phyloP scores from a whole-genome alignment of 1,284 basidiomycete species.

The Heterobasidion annosum region DNA sequence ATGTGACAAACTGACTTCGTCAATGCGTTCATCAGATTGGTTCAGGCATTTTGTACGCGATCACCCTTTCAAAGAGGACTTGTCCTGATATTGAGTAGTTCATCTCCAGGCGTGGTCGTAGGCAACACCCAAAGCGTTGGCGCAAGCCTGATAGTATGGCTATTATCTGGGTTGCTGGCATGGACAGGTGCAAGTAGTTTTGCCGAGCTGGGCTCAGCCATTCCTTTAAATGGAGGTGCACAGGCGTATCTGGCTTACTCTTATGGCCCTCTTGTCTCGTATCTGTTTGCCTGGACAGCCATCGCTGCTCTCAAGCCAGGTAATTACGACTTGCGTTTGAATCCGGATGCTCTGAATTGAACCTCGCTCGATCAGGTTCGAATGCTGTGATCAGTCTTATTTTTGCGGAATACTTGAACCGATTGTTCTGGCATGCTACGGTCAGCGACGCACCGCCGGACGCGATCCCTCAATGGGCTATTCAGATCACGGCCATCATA shows the following conservation, averaged over 20 bases:
- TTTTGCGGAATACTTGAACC: conserved; percentile 83
- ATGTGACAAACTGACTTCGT: conserved; percentile 4
- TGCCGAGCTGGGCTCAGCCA: conserved; percentile 79
- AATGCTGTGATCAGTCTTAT: conserved; percentile 68
- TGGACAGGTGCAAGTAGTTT: conserved; percentile 94
- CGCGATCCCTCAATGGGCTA: conserved; percentile 86
- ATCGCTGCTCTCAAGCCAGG: conserved; percentile 86
- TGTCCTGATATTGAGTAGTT: conserved; percentile 33
- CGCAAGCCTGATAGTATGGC: conserved; percentile 77
- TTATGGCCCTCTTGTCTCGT: conserved; percentile 81
- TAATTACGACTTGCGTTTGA: conserved; percentile 18
- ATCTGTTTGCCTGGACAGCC: conserved; percentile 84
- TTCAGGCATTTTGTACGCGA: conserved; percentile 80
- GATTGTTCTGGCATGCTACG: conserved; percentile 62
- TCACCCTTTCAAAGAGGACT: not conserved
- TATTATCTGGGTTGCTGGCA: conserved; percentile 69
- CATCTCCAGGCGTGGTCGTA: conserved; percentile 85
- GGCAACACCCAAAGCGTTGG: conserved; percentile 82
- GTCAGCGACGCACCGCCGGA: conserved; percentile 59
- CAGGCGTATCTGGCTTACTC: conserved; percentile 89
- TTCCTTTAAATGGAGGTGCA: conserved; percentile 84
- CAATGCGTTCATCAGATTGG: conserved; percentile 50
- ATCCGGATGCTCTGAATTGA: not conserved
- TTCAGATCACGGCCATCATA: conserved; percentile 76
- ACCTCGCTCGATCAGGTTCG: conserved; percentile 29